Conservation (phyloP, 768 basidiomycete species). For the Nevesoporus exiguus region DNA sequence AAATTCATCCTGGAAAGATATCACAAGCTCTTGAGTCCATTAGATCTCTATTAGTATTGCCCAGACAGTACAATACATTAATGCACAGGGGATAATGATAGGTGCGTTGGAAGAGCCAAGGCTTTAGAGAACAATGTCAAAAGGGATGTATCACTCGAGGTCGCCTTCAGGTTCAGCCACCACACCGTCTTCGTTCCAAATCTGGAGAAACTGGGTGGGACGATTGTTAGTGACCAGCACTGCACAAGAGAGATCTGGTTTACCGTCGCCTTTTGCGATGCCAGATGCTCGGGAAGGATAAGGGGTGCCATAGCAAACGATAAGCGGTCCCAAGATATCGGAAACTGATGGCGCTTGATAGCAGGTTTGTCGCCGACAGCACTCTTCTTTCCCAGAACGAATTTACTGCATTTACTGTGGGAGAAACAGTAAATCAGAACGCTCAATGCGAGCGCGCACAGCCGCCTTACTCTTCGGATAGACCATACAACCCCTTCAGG, state of each 20-base stretch:
- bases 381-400: constrained; percentile 84
- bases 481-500: constrained; percentile 75
- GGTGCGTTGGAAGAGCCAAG: constrained; percentile 6
- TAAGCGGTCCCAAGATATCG: constrained; percentile 71
- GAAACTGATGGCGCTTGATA: constrained; percentile 53
- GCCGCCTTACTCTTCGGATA: constrained; percentile 83
- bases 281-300: constrained; percentile 57
- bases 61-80: constrained; percentile 28
- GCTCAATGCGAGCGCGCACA: background rate
- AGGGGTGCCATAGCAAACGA: constrained; percentile 63
- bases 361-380: constrained; percentile 83
- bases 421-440: background rate
- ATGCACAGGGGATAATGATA: constrained; percentile 28
- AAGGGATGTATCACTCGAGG: constrained; percentile 25
- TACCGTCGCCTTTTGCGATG: constrained; percentile 62
- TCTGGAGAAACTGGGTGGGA: constrained; percentile 56
- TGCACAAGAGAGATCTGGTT: constrained; percentile 26
- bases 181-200: constrained; percentile 82
- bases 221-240: constrained; percentile 1
- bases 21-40: background rate
- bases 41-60: constrained; percentile 13
- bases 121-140: background rate
- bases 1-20: background rate
- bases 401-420: constrained; percentile 86
- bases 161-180: constrained; percentile 60